Evolutionary conservation across 441 rosid genomes (phyloP).

Genomic region (Corymbia citriodora): DNA sequence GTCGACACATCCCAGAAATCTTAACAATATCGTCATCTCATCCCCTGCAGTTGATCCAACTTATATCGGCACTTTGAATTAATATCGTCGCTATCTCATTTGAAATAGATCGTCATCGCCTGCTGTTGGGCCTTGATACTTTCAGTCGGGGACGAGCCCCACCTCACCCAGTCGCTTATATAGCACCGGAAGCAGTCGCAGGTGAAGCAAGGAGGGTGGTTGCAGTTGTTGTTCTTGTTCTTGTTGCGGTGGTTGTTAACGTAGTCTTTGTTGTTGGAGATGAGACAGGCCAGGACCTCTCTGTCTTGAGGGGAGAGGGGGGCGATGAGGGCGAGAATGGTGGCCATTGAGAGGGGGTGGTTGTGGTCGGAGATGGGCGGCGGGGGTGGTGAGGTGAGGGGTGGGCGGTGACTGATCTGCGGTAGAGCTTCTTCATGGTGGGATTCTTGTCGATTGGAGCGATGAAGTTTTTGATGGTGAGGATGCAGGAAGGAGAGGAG

Average conservation of each 20-base stretch:
- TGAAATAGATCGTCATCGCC: no score
- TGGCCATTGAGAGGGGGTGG: slow-evolving; percentile 25
- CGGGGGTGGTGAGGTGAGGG: slow-evolving; percentile 31
- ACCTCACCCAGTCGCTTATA: slow-evolving; percentile 58
- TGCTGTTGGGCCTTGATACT: no score
- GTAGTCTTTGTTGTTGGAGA: not conserved
- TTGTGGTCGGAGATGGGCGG: slow-evolving; percentile 22
- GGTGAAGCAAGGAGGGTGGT: slow-evolving; percentile 43
- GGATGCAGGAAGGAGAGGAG: not conserved
- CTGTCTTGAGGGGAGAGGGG: slow-evolving; percentile 48
- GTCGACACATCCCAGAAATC: no score
- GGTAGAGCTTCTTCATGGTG: slow-evolving; percentile 52
- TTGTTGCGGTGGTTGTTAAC: not conserved
- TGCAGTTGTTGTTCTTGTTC: not conserved
- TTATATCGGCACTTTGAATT: no score
- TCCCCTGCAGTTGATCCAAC: no score
- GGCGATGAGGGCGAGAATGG: slow-evolving; percentile 52
- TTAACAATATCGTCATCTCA: no score
- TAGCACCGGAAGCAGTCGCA: slow-evolving; percentile 71
- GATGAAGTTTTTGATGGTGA: not conserved
- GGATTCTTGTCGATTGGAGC: not conserved
- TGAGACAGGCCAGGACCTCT: no score
- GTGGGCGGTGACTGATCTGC: slow-evolving; percentile 49
- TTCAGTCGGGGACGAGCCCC: slow-evolving; percentile 54
- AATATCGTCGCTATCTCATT: no score